phyloP scores from a whole-genome alignment of 2,329 filamentous ascomycete genomes.

The Scleromitrula shiraiana region DNA sequence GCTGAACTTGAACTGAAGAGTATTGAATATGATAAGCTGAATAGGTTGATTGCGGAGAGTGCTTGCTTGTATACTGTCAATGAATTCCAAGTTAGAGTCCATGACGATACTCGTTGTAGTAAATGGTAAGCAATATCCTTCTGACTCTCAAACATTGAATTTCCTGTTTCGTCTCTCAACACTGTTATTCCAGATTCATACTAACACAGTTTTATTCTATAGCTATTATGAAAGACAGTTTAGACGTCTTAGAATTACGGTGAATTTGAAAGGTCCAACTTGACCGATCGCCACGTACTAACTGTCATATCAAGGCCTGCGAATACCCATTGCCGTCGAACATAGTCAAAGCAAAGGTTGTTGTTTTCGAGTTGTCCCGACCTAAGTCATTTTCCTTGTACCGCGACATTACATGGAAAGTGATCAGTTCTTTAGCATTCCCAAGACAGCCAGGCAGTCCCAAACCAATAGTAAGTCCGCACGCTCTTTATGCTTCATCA shows the following conservation, averaged over 20 bases:
- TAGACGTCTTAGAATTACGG: constrained; percentile 35
- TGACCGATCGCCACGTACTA: not conserved
- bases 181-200: too few relatives aligned
- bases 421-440: constrained; percentile 27
- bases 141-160: too few relatives aligned
- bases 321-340: constrained; percentile 42
- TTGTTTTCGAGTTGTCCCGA: constrained; percentile 44
- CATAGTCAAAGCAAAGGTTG: constrained; percentile 31
- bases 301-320: constrained; percentile 27
- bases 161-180: too few relatives aligned
- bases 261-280: not conserved
- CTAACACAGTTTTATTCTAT: not conserved
- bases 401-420: constrained; percentile 43
- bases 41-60: constrained; percentile 27
- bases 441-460: not conserved
- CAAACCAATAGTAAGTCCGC: not conserved
- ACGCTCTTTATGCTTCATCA: too few relatives aligned
- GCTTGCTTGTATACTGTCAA: constrained; percentile 29
- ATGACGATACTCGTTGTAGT: constrained; percentile 33
- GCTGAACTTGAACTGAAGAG: constrained; percentile 32
- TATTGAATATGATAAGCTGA: constrained; percentile 32
- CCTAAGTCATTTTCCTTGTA: constrained; percentile 41
- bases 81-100: constrained; percentile 28
- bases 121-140: constrained; percentile 35
- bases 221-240: constrained; percentile 28